Evolutionary conservation across 2,329 filamentous ascomycete genomes (phyloP), one percentile per base, ranked within the genome.

Genomic region (Diplodia mutila): DNA sequence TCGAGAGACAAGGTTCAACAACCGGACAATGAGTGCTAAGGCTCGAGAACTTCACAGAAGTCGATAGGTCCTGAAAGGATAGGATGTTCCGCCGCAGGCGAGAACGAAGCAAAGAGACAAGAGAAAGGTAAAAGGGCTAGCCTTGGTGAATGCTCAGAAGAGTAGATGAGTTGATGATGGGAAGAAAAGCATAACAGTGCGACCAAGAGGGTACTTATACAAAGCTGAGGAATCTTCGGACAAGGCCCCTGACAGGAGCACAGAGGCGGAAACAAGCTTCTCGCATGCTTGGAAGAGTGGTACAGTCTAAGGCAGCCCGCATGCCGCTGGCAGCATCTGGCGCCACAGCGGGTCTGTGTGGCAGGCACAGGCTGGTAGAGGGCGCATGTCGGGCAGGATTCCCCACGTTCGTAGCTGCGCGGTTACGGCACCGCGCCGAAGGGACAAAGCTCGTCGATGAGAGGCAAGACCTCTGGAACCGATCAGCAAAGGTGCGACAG

Each of bases 1-100:
- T 29, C 21, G 11, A 32, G 5, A 25, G 59, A 51, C 23, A 12
- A 51, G 29, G 32, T 21, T 61, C 21, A 53, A 49, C 49, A 53
- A 49, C 32, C 51, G 23, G 29, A 57, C 39, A 67, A 67, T 25
- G 65, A 61, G 14, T 34, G 52, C 27, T 49, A n/a, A 55, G 34
- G 57, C 54, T 67, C 54, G 55, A 27, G 46, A 55, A 29, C 21
- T 61, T 67, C 54, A 67, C 65, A 59, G 55, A 49, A 52, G 25
- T 59, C 18, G 49, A n/a, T 29, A 18, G 55, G 34, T 61, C 51
- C 51, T 42, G 23, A 25, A 67, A 67, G 66, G 66, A 67, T 34
- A 9, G 57, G 42, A 52, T 61, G 66, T 29, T 67, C 66, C 27
- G 66, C 66, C 66, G 29, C 66, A 67, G 66, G 66, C 66, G 25